Evolutionary conservation across 441 rosid species (phyloP).

Genomic region (Mallotus japonicus): DNA sequence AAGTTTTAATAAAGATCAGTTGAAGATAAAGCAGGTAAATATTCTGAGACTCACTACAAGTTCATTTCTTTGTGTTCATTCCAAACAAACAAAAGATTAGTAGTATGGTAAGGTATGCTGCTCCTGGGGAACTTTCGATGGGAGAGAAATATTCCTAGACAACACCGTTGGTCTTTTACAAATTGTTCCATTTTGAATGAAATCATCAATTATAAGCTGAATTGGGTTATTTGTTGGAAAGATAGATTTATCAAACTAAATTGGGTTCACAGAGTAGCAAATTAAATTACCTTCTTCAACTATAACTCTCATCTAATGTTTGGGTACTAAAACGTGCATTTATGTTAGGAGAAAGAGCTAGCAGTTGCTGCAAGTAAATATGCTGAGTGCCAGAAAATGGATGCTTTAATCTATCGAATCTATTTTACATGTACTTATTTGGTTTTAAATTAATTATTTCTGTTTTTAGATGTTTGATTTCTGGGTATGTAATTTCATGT

Average conservation of each 20-base stretch:
- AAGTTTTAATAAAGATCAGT: constrained; percentile 35
- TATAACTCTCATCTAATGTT: background rate
- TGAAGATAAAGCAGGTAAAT: constrained; percentile 67
- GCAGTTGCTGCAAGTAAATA: constrained; percentile 61
- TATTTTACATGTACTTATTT: too few relatives aligned
- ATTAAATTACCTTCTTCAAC: background rate
- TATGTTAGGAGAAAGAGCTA: constrained; percentile 67
- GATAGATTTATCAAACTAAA: background rate
- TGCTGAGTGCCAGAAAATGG: constrained; percentile 59
- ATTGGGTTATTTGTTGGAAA: too few relatives aligned
- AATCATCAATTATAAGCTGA: too few relatives aligned
- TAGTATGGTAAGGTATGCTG: background rate
- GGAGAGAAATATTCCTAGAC: too few relatives aligned
- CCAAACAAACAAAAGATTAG: background rate
- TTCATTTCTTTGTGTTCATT: background rate
- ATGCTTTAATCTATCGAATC: too few relatives aligned
- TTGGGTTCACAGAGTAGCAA: background rate
- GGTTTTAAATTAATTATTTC: too few relatives aligned
- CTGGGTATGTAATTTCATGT: too few relatives aligned
- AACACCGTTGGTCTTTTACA: too few relatives aligned
- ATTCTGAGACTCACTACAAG: background rate
- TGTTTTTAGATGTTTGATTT: too few relatives aligned
- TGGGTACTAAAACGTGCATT: constrained; percentile 12
- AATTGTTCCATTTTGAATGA: background rate
- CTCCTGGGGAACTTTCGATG: background rate